These are phyloP conservation scores for Amanita brunnescens DNA, from an alignment of 768 basidiomycete genomes.

Conservation along the genomic window DNA sequence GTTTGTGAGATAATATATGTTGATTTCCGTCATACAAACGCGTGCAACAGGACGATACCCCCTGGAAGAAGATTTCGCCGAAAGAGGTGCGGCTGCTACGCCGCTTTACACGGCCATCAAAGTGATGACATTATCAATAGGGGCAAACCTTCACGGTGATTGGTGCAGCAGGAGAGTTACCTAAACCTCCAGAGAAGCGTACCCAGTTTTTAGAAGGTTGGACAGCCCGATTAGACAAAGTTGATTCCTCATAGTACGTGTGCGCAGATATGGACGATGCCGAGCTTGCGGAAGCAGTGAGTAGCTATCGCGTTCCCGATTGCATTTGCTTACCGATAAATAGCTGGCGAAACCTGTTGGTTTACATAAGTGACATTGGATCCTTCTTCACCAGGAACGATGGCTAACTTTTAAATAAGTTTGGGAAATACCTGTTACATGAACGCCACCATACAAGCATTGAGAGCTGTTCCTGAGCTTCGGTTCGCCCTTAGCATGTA, in stretches of 20 bases:
- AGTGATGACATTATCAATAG: conserved; percentile 24
- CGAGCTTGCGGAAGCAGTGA: conserved; percentile 72
- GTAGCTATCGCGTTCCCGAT: conserved; percentile 14
- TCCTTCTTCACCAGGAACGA: background rate
- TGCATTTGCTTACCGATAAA: conserved; percentile 5
- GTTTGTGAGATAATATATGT: conserved; percentile 29
- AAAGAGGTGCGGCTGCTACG: conserved; percentile 53
- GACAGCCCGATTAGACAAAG: conserved; percentile 7
- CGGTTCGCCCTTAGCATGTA: conserved; percentile 58
- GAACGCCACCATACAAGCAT: conserved; percentile 92
- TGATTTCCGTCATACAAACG: background rate
- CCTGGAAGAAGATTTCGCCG: conserved; percentile 75
- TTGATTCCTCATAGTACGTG: background rate
- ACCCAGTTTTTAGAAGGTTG: conserved; percentile 81
- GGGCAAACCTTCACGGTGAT: conserved; percentile 91
- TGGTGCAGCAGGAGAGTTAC: conserved; percentile 87
- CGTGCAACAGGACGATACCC: conserved; percentile 64
- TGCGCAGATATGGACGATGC: conserved; percentile 74
- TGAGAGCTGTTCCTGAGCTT: conserved; percentile 87
- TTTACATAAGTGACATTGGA: conserved; percentile 48
- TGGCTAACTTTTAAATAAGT: conserved; percentile 21
- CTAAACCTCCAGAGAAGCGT: conserved; percentile 74
- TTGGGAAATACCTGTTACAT: conserved; percentile 97
- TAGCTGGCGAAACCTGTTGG: conserved; percentile 79
- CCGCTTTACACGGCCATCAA: background rate